Conservation (phyloP, 1,284 basidiomycete species). For the Leccinum pachyderme region DNA sequence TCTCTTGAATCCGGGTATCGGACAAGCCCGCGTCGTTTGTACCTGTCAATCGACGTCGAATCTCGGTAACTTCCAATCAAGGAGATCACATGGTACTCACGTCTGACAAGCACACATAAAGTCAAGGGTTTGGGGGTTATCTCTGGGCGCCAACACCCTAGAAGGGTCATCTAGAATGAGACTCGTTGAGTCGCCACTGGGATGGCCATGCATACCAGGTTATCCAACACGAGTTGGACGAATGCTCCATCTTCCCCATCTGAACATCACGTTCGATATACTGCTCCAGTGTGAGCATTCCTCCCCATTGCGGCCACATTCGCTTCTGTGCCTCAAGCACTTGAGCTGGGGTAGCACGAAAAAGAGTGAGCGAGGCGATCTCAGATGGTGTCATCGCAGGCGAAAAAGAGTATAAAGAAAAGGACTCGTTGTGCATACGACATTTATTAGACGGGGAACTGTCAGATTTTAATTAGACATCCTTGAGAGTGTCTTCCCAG, state of each 20-base stretch:
- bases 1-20: slow-evolving; percentile 16
- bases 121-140: slow-evolving; percentile 38
- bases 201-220: slow-evolving; percentile 34
- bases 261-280: slow-evolving; percentile 25
- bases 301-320: no score
- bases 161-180: neutral
- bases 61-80: neutral
- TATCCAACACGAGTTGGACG: slow-evolving; percentile 34
- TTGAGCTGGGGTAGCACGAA: no score
- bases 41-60: slow-evolving; percentile 9
- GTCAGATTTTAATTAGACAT: no score
- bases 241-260: slow-evolving; percentile 38
- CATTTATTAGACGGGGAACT: no score
- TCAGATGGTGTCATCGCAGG: no score
- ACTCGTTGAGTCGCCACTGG: neutral
- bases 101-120: slow-evolving; percentile 48
- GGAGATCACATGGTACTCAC: slow-evolving; percentile 27
- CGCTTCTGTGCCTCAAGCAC: no score
- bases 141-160: slow-evolving; percentile 45
- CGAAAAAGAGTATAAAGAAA: no score
- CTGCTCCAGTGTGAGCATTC: no score
- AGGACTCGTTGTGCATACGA: no score
- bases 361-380: no score
- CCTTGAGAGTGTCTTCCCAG: no score
- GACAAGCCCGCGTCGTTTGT: slow-evolving; percentile 30